Conservation (phyloP, 805 yeast genomes). For the Candida vaughaniae region DNA sequence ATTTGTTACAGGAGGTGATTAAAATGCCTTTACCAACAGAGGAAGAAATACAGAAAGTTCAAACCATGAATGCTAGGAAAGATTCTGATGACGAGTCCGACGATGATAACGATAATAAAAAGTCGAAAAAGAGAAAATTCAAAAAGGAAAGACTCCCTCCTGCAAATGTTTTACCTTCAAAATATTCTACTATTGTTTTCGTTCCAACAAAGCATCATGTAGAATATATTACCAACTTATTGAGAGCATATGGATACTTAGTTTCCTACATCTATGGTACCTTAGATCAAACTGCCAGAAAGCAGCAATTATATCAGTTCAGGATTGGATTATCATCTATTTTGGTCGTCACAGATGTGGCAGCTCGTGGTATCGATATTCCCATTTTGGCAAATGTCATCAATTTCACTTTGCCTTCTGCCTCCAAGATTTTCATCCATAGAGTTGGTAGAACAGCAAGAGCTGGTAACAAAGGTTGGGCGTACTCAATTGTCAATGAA, state of each 20-base stretch:
- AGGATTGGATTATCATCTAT: constrained; percentile 79
- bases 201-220: constrained; percentile 98
- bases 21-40: constrained; percentile 77
- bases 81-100: constrained; percentile 56
- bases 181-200: constrained; percentile 83
- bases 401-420: constrained; percentile 85
- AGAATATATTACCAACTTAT: constrained; percentile 74
- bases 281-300: constrained; percentile 92
- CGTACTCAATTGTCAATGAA: constrained; percentile 83
- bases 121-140: constrained; percentile 36
- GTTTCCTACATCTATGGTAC: constrained; percentile 92
- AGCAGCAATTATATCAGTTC: constrained; percentile 81
- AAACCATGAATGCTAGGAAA: constrained; percentile 44
- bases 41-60: constrained; percentile 60
- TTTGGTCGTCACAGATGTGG: constrained; percentile 96
- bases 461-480: constrained; percentile 98
- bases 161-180: constrained; percentile 82
- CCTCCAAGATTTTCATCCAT: constrained; percentile 92
- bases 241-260: constrained; percentile 79
- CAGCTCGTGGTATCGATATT: constrained; percentile 98
- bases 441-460: constrained; percentile 99
- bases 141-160: constrained; percentile 64
- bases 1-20: constrained; percentile 78
- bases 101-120: constrained; percentile 27
- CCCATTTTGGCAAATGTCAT: constrained; percentile 94